Evolutionary conservation across 2,329 filamentous ascomycete genomes (phyloP), one percentile per base, ranked within the genome.

Genomic region (Xylaria sp.): DNA sequence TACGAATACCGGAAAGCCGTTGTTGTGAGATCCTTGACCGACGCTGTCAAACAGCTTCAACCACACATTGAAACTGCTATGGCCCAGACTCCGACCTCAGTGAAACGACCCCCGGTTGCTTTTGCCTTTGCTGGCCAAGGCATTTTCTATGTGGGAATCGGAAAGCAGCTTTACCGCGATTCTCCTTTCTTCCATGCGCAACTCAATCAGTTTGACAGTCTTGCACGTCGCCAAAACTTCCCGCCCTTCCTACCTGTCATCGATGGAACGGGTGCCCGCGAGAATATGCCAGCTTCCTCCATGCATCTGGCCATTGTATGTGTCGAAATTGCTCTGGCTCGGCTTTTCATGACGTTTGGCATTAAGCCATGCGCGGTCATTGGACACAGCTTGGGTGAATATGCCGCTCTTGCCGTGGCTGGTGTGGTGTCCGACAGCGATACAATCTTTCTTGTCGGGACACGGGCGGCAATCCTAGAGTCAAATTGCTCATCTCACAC

Each of bases 361-460:
- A 67, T 83, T 36, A 72, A 71, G 12, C 81, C 81, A 60, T 80
- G 81, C 48, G 82, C 76, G 8, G 80, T 82, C 6, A 66, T 82
- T 32, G 81, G 81, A 18, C 81, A 81, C 69, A 89, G 86, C 70
- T 79, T 90, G 52, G 87, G 87, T 53, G 87, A 90, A 74, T 89
- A 89, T 72, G 87, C 87, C 57, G 87, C 87, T 53, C 81, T 89
- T 1, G 81, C 87, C 70, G 82, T 86, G 58, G 85, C 87, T 64
- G 87, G 86, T 60, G 86, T 89, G 45, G 80, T 89, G 43, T 87
- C 86, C 18, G 84, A 83, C 20, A 81, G 82, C 63, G 87, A 89
- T 75, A 85, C 87, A 76, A 81, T 91, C 28, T 85, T 85, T 46
- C 79, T 90, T 4, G 86, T 90, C 48, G 88, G 88, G 12, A 73